Evolutionary conservation across 306 rosid species (phyloP).

Genomic region (Citrullus mucosospermus): DNA sequence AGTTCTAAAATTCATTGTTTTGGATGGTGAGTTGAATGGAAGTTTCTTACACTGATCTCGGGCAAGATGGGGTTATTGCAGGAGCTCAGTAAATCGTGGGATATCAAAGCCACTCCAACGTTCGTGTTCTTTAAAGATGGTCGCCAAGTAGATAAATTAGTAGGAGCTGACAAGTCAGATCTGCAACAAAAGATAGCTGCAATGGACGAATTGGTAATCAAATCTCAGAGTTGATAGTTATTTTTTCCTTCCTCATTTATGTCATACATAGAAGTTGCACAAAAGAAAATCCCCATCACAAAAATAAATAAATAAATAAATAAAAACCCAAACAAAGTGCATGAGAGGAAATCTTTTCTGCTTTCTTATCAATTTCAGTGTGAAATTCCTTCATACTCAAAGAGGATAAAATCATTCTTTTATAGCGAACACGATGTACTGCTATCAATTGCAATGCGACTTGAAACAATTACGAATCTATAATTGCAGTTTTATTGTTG

Average conservation of each 20-base stretch:
- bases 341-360: neutral
- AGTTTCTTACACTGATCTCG: neutral
- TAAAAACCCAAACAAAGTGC: neutral
- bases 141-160: conserved; percentile 60
- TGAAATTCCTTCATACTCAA: neutral
- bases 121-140: conserved; percentile 73
- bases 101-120: conserved; percentile 80
- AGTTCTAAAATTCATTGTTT: neutral
- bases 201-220: conserved; percentile 10
- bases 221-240: conserved; percentile 3
- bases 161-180: conserved; percentile 71
- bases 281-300: neutral
- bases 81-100: conserved; percentile 77
- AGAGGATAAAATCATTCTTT: neutral
- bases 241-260: neutral
- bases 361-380: neutral
- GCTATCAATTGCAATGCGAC: neutral
- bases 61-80: conserved; percentile 9
- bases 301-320: neutral
- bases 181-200: conserved; percentile 50
- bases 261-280: neutral
- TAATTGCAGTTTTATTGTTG: neutral
- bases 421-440: neutral
- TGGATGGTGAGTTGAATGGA: neutral
- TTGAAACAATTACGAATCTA: neutral